phyloP scores from a whole-genome alignment of 1,284 basidiomycete species.

The Exobasidium cylindrosporum region DNA sequence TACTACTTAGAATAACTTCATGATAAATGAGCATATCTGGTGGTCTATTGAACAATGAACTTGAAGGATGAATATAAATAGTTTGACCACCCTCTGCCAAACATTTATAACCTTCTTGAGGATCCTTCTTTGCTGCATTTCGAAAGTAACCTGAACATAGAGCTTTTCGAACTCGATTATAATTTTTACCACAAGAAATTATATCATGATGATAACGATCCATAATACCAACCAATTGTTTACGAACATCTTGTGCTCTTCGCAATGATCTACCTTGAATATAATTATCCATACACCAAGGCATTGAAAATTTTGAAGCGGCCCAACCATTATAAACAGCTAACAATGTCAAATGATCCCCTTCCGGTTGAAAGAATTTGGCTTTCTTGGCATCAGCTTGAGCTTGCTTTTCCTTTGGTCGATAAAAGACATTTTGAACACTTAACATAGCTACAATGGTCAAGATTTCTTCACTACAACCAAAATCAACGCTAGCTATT shows the following conservation, averaged over 20 bases:
- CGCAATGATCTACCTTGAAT: constrained; percentile 95
- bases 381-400: constrained; percentile 99
- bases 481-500: constrained; percentile 88
- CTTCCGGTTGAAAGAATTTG: constrained; percentile 79
- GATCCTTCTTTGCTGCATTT: constrained; percentile 67
- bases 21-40: constrained; percentile 73
- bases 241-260: constrained; percentile 94
- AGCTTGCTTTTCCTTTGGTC: constrained; percentile 97
- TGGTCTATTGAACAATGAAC: constrained; percentile 91
- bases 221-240: constrained; percentile 97
- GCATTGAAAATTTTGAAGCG: constrained; percentile 79
- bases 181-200: constrained; percentile 83
- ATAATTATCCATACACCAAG: constrained; percentile 79
- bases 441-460: constrained; percentile 95
- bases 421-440: constrained; percentile 93
- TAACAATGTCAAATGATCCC: constrained; percentile 89
- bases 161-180: constrained; percentile 86
- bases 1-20: constrained; percentile 69
- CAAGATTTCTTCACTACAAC: constrained; percentile 91
- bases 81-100: constrained; percentile 84
- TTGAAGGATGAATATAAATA: constrained; percentile 95
- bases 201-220: constrained; percentile 98
- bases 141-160: constrained; percentile 77
- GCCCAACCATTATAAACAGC: constrained; percentile 99
- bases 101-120: constrained; percentile 75